Conservation (phyloP, 1,284 basidiomycete species). For the Sporisorium iseilematis-ciliati region DNA sequence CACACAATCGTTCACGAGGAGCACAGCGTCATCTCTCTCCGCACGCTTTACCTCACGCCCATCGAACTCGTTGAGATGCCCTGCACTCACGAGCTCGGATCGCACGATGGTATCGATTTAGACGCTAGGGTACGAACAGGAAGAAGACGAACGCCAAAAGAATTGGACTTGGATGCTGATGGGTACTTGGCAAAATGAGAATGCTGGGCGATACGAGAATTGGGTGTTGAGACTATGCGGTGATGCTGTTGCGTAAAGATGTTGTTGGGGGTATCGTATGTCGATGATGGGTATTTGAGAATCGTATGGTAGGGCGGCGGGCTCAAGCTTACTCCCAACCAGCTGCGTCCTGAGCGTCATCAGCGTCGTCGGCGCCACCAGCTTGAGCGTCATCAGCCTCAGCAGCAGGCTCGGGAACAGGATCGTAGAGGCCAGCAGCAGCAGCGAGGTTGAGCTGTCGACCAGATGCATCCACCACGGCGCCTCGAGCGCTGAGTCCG, state of each 20-base stretch:
- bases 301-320: neutral
- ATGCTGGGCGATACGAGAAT: neutral
- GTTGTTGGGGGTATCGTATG: slow-evolving; percentile 2
- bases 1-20: neutral
- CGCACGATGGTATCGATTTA: too few relatives aligned
- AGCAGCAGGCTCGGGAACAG: slow-evolving; percentile 13
- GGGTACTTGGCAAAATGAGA: neutral
- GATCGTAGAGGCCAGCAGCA: slow-evolving; percentile 20
- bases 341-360: neutral
- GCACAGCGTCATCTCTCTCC: neutral
- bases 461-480: slow-evolving; percentile 24
- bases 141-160: too few relatives aligned
- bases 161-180: too few relatives aligned
- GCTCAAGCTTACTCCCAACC: slow-evolving; percentile 11
- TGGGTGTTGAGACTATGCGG: neutral
- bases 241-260: neutral
- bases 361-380: neutral
- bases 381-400: slow-evolving; percentile 3
- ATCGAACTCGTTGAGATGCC: too few relatives aligned
- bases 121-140: too few relatives aligned
- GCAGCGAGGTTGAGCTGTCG: slow-evolving; percentile 43
- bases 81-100: too few relatives aligned
- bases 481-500: slow-evolving; percentile 18
- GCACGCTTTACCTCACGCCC: neutral
- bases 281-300: slow-evolving; percentile 1